A percentile compares a stretch with the other conserved stretches of the same genome.
Conservation (phyloP, 2,329 filamentous ascomycete genomes). For the Ophiostoma piceae region DNA sequence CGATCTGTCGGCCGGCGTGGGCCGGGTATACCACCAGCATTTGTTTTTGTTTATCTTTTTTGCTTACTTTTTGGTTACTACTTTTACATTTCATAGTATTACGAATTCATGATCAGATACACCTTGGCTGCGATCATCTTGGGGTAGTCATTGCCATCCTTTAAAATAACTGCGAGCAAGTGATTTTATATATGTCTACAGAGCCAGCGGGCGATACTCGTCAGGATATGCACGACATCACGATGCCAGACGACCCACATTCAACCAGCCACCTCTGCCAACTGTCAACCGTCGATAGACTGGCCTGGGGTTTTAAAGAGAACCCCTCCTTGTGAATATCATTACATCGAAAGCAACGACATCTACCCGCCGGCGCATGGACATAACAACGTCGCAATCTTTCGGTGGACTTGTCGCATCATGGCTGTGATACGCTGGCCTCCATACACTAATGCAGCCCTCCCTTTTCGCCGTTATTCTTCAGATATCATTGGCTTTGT, state of each 20-base stretch:
- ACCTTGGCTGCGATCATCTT: not conserved
- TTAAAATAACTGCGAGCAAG: too few relatives aligned
- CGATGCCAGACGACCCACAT: too few relatives aligned
- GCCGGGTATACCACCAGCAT: not conserved
- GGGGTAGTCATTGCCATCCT: not conserved
- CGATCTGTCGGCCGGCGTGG: not conserved
- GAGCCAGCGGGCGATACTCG: too few relatives aligned
- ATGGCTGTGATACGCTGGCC: not conserved
- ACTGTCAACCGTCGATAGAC: not conserved
- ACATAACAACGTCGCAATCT: not conserved
- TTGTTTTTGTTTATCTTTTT: not conserved
- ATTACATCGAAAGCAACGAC: not conserved
- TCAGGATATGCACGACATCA: too few relatives aligned
- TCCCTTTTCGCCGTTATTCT: not conserved
- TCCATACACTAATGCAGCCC: not conserved
- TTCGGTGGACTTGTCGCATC: not conserved
- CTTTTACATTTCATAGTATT: not conserved
- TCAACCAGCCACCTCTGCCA: too few relatives aligned
- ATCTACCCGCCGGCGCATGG: not conserved
- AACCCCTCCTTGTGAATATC: too few relatives aligned
- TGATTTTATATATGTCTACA: too few relatives aligned
- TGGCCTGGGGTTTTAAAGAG: too few relatives aligned
- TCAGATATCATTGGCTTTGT: not conserved
- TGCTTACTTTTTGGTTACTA: not conserved
- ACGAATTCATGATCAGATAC: conserved; percentile 3